Percentiles rank a stretch among this genome's conserved stretches.
Conservation (phyloP, 2,329 filamentous ascomycete species). For the Scedosporium minutisporum region DNA sequence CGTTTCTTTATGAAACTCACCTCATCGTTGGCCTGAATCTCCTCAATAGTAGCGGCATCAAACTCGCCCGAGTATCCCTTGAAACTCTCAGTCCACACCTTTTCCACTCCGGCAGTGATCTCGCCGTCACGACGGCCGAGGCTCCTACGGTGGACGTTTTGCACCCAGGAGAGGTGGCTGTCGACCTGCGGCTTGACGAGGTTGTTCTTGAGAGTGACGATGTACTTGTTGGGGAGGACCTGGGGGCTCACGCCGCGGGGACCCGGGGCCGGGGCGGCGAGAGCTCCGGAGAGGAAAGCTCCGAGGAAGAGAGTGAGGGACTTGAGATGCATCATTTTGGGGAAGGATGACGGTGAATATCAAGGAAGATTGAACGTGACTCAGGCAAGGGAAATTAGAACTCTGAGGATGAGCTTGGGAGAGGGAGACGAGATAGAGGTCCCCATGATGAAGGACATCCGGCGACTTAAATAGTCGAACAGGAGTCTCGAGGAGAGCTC, state of each 20-base stretch:
- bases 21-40: constrained; percentile 27
- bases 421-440: no score
- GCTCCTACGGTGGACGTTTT: constrained; percentile 19
- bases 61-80: constrained; percentile 34
- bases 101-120: constrained; percentile 11
- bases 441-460: background rate
- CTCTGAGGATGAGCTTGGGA: no score
- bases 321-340: constrained; percentile 5
- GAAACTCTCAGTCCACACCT: constrained; percentile 14
- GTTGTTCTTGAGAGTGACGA: constrained; percentile 32
- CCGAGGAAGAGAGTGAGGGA: constrained; percentile 12
- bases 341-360: background rate
- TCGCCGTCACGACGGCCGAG: constrained; percentile 22
- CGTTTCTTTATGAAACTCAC: constrained; percentile 18
- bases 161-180: constrained; percentile 22
- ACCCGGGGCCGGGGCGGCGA: constrained; percentile 17
- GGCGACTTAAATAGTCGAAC: background rate
- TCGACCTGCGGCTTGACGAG: constrained; percentile 19
- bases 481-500: background rate
- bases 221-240: constrained; percentile 30
- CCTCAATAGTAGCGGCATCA: constrained; percentile 28
- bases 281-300: constrained; percentile 21
- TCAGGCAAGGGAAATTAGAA: background rate
- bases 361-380: background rate
- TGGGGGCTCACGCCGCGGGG: background rate